phyloP scores from a whole-genome alignment of 768 basidiomycete genomes.

The Sistotremastrum suecicum region DNA sequence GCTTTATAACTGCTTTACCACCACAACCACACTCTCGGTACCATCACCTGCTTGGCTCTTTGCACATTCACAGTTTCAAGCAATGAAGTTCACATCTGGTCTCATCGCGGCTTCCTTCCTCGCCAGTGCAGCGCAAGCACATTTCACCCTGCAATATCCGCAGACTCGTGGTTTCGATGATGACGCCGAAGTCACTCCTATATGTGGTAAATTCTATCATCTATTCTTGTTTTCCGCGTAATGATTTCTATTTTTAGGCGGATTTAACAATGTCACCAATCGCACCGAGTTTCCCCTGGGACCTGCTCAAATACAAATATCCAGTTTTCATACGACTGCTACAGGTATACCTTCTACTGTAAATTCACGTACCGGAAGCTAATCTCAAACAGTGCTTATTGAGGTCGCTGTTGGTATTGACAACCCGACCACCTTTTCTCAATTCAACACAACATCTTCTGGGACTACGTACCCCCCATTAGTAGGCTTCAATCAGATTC shows the following conservation, averaged over 20 bases:
- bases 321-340: conserved; percentile 53
- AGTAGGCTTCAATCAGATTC: conserved; percentile 33
- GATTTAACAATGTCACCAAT: conserved; percentile 31
- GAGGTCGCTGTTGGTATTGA: conserved; percentile 35
- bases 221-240: not conserved
- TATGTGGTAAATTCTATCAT: conserved; percentile 45
- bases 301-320: conserved; percentile 44
- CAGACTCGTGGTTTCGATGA: conserved; percentile 61
- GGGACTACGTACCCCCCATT: conserved; percentile 20
- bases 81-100: no score
- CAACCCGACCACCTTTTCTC: conserved; percentile 46
- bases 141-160: conserved; percentile 75
- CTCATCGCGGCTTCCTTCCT: conserved; percentile 12
- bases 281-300: conserved; percentile 59
- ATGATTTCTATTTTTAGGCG: conserved; percentile 40
- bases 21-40: no score
- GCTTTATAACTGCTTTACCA: no score
- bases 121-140: conserved; percentile 38
- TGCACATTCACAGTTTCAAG: no score
- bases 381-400: conserved; percentile 28
- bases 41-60: no score
- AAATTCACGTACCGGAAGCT: not conserved
- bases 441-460: conserved; percentile 37
- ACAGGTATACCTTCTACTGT: conserved; percentile 27
- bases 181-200: conserved; percentile 32